Evolutionary conservation across 2,329 filamentous ascomycete genomes (phyloP).

Genomic region (Penicillium sclerotigenum): DNA sequence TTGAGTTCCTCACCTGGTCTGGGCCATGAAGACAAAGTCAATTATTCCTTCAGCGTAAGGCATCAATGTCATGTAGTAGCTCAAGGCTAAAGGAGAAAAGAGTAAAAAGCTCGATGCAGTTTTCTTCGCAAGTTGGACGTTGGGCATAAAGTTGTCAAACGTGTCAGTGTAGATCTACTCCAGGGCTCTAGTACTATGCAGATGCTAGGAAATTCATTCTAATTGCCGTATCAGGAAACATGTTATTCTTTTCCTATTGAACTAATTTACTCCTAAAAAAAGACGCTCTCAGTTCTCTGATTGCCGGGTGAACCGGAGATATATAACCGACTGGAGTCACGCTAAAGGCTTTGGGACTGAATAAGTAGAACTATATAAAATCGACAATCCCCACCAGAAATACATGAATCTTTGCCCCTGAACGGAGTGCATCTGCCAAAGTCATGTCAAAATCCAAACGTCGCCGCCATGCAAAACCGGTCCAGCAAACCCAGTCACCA

Average conservation of each 20-base stretch:
- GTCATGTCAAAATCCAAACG: neutral
- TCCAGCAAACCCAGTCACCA: neutral
- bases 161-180: neutral
- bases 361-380: neutral
- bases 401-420: too few species aligned
- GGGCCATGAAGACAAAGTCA: neutral
- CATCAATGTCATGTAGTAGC: neutral
- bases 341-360: neutral
- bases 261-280: neutral
- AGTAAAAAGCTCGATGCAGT: neutral
- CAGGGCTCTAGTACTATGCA: neutral
- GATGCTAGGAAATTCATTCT: neutral
- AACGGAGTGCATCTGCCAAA: neutral
- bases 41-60: neutral
- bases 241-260: neutral
- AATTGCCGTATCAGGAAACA: neutral
- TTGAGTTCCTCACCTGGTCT: neutral
- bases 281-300: neutral
- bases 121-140: neutral
- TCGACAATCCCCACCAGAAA: neutral
- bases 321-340: neutral
- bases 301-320: neutral
- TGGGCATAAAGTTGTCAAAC: neutral
- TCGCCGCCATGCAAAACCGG: neutral
- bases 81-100: neutral